These are phyloP conservation scores for Bryoerythrophyllum caledonicum DNA, from an alignment of 225 moss, liverwort and hornwort genomes.

Conservation along the genomic window DNA sequence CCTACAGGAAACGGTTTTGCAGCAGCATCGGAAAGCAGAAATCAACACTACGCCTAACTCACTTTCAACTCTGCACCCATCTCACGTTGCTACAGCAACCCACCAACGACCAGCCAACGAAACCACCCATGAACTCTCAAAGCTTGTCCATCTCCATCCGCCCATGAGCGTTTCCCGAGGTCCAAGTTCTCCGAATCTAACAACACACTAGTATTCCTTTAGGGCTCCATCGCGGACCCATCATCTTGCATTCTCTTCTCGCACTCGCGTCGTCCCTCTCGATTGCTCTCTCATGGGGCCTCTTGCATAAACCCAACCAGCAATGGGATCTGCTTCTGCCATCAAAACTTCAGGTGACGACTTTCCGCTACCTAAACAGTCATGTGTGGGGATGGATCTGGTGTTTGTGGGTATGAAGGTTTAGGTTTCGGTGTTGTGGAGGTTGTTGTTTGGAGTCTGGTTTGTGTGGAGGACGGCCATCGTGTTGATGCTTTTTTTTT, in stretches of 20 bases:
- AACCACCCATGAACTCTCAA: background rate
- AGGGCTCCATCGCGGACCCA: background rate
- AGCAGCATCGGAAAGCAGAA: background rate
- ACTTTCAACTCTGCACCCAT: background rate
- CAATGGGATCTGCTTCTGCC: background rate
- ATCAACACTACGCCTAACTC: background rate
- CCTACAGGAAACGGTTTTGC: background rate
- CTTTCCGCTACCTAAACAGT: no score
- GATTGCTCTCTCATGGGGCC: background rate
- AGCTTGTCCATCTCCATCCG: background rate
- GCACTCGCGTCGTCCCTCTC: no score
- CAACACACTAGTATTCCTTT: background rate
- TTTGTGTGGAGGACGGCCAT: no score
- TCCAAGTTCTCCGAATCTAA: background rate
- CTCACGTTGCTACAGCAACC: background rate
- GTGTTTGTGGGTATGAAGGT: no score
- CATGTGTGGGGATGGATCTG: no score
- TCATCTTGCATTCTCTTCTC: background rate
- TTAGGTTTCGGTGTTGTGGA: background rate
- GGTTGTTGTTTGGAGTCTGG: no score
- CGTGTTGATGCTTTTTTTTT: background rate
- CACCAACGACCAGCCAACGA: background rate
- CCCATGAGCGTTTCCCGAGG: background rate
- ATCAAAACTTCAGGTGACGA: constrained; percentile 8
- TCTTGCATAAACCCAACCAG: background rate